Conservation (phyloP, 192 early-diverging fungal species). For the Piromyces sp. region DNA sequence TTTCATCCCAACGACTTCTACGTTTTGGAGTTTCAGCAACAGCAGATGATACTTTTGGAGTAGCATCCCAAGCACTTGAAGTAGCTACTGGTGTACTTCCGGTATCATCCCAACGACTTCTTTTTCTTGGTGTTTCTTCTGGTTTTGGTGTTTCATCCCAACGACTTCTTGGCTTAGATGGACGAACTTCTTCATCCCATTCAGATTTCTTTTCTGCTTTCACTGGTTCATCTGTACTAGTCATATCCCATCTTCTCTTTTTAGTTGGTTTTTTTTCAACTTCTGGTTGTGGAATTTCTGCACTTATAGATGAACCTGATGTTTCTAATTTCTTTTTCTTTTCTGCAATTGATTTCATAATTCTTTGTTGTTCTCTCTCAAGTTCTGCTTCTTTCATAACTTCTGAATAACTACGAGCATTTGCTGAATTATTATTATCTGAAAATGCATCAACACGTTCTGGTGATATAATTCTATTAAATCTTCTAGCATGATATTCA, state of each 20-base stretch:
- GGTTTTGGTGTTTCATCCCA: conserved; percentile 72
- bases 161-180: conserved; percentile 1
- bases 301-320: neutral
- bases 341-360: conserved; percentile 53
- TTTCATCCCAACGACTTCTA: conserved; percentile 91
- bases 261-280: conserved; percentile 3
- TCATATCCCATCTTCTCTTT: conserved; percentile 14
- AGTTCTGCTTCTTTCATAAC: conserved; percentile 72
- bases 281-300: neutral
- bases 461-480: conserved; percentile 62
- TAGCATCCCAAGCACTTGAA: conserved; percentile 55
- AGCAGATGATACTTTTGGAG: conserved; percentile 26
- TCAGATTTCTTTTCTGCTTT: conserved; percentile 43
- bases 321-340: conserved; percentile 44
- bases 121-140: conserved; percentile 25
- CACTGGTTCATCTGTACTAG: conserved; percentile 14
- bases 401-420: conserved; percentile 58
- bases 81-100: conserved; percentile 12
- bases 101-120: conserved; percentile 67
- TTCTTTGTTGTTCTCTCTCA: conserved; percentile 59
- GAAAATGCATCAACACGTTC: conserved; percentile 62
- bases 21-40: conserved; percentile 42
- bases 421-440: conserved; percentile 13
- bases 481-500: conserved; percentile 71
- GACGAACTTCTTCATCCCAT: conserved; percentile 48